These are phyloP conservation scores for Ophiostoma triangulosporum DNA, from an alignment of 2,329 filamentous ascomycete species.

Conservation along the genomic window DNA sequence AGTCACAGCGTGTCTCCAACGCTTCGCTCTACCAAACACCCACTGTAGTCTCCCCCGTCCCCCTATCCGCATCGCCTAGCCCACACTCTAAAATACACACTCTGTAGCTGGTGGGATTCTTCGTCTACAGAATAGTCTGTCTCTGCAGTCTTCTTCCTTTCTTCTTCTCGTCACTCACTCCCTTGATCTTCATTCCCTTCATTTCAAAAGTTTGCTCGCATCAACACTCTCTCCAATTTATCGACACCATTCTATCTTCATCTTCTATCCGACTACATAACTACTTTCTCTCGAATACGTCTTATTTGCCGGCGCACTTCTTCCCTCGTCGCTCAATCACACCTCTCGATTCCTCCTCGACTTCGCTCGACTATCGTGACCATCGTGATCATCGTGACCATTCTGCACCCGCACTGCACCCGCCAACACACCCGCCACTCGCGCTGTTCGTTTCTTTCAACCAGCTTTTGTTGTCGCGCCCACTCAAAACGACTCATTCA, in stretches of 20 bases:
- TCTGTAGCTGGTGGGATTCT: constrained; percentile 6
- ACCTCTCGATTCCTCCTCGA: background rate
- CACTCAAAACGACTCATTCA: background rate
- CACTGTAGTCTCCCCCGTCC: constrained; percentile 1
- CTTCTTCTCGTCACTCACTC: constrained; percentile 1
- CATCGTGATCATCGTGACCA: no score
- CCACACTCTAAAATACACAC: no score
- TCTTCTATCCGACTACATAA: background rate
- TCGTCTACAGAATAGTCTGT: background rate
- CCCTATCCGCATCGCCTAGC: background rate
- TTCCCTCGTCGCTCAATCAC: background rate
- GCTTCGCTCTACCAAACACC: background rate
- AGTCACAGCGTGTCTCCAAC: background rate
- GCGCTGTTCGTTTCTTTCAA: background rate
- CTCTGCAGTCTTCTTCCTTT: constrained; percentile 1
- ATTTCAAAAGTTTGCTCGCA: background rate
- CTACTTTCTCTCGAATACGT: background rate
- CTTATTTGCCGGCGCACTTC: background rate
- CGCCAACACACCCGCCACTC: no score
- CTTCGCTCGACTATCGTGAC: background rate
- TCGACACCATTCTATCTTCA: background rate
- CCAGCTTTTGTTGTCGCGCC: background rate
- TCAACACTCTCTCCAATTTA: background rate
- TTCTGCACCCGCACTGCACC: no score
- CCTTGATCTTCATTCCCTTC: background rate